phyloP scores from a whole-genome alignment of 148 eudicot genomes.

The Euryodendron excelsum region DNA sequence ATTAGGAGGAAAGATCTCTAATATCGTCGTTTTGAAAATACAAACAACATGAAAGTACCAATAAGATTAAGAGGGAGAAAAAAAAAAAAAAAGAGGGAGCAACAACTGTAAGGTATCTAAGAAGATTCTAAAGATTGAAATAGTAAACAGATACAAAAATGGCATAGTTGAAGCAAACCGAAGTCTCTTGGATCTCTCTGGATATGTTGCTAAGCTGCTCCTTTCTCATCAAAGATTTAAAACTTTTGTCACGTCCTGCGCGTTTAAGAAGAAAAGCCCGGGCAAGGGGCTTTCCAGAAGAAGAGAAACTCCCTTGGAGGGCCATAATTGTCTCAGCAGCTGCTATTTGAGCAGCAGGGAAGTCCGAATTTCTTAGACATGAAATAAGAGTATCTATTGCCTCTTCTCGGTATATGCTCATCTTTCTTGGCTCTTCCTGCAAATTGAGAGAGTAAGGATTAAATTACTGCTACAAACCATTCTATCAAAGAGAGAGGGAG shows the following conservation, averaged over 20 bases:
- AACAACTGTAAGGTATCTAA: neutral
- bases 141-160: neutral
- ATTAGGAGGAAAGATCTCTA: neutral
- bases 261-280: conserved; percentile 44
- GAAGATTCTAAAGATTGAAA: neutral
- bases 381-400: conserved; percentile 47
- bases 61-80: neutral
- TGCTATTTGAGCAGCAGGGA: conserved; percentile 42
- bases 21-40: neutral
- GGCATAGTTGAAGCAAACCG: conserved; percentile 24
- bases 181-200: conserved; percentile 31
- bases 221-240: conserved; percentile 32
- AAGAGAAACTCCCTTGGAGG: conserved; percentile 54
- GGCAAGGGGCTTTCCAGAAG: conserved; percentile 43
- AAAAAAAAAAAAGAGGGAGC: neutral
- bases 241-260: conserved; percentile 36
- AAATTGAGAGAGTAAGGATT: neutral
- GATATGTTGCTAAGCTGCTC: conserved; percentile 23
- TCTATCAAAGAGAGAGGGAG: conserved; percentile 1
- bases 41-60: neutral
- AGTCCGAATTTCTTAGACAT: conserved; percentile 42
- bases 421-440: conserved; percentile 53
- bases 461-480: neutral
- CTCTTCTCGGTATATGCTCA: conserved; percentile 56
- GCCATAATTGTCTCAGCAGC: conserved; percentile 49